Conservation (phyloP, 169 alveolate species). For the Plasmodium vinckei region DNA sequence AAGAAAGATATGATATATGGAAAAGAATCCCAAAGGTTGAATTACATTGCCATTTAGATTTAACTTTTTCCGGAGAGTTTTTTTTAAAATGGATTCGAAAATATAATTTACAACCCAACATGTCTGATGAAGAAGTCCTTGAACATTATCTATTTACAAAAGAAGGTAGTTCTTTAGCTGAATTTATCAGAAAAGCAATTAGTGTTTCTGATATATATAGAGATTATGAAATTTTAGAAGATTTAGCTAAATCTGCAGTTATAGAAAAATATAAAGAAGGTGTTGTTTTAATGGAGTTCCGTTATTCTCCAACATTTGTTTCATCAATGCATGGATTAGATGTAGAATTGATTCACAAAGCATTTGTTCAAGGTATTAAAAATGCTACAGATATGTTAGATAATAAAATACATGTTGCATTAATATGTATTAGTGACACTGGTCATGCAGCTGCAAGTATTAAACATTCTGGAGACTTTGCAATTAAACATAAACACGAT, state of each 20-base stretch:
- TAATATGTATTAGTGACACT: constrained; percentile 70
- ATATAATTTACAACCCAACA: constrained; percentile 64
- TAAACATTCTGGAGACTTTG: constrained; percentile 72
- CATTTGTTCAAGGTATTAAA: constrained; percentile 70
- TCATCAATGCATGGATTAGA: constrained; percentile 51
- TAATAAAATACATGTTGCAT: constrained; percentile 36
- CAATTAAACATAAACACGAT: constrained; percentile 54
- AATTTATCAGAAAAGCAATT: constrained; percentile 25
- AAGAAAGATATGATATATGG: constrained; percentile 79
- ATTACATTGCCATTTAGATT: constrained; percentile 77
- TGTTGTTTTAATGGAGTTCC: constrained; percentile 76
- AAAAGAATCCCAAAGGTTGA: constrained; percentile 77
- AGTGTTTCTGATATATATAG: constrained; percentile 37
- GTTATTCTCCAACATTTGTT: constrained; percentile 76
- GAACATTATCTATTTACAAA: constrained; percentile 70
- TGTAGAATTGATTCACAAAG: constrained; percentile 55
- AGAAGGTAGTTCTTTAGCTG: constrained; percentile 58
- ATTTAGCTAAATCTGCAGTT: constrained; percentile 67
- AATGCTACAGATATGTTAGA: constrained; percentile 50
- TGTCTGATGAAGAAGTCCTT: constrained; percentile 65
- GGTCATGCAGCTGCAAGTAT: constrained; percentile 65
- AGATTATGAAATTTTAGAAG: constrained; percentile 52
- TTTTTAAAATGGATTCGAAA: constrained; percentile 36
- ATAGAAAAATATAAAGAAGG: constrained; percentile 78
- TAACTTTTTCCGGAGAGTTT: constrained; percentile 67